Percentiles rank a stretch among this genome's conserved stretches.
phyloP scores from a whole-genome alignment of 306 rosid genomes.

The Vigna angularis region DNA sequence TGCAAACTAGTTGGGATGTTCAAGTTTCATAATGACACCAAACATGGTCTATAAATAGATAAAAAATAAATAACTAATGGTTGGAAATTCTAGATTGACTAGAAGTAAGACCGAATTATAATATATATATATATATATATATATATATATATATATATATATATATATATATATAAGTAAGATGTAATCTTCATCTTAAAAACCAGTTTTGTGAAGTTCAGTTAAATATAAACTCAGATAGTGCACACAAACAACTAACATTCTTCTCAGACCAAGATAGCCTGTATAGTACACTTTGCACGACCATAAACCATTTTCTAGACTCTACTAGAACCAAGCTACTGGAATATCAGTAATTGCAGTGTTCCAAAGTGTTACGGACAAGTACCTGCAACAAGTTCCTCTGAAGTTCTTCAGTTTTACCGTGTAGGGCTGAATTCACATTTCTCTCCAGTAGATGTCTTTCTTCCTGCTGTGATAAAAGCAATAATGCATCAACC shows the following conservation, averaged over 20 bases:
- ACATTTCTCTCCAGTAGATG: constrained; percentile 86
- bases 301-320: constrained; percentile 33
- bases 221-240: neutral
- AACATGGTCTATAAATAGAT: no score
- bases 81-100: no score
- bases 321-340: constrained; percentile 20
- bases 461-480: constrained; percentile 97
- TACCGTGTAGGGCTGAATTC: constrained; percentile 75
- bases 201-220: no score
- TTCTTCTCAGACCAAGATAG: constrained; percentile 16
- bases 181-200: no score
- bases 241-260: constrained; percentile 32
- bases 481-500: constrained; percentile 80
- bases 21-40: no score
- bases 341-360: constrained; percentile 31
- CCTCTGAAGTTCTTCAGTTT: constrained; percentile 86
- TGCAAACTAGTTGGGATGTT: no score
- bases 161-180: no score
- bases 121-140: no score
- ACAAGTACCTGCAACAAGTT: constrained; percentile 84
- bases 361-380: constrained; percentile 35
- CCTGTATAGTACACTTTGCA: constrained; percentile 18
- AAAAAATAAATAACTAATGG: no score
- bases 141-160: no score
- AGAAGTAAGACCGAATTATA: no score